Conservation (phyloP, 306 rosid genomes). For the Morella rubra region DNA sequence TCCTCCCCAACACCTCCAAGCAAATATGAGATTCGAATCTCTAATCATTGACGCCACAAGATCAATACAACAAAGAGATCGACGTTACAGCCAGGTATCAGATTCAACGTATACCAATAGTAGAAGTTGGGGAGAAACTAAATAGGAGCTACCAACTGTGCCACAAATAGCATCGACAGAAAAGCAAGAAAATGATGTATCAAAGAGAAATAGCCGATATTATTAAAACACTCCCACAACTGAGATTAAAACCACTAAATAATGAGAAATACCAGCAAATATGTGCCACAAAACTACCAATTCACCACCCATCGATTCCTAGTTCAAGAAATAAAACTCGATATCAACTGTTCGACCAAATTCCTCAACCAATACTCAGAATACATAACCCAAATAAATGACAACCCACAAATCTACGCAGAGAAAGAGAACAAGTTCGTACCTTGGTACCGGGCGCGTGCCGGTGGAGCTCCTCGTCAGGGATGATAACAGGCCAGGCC, state of each 20-base stretch:
- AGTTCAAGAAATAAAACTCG: background rate
- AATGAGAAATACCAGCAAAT: background rate
- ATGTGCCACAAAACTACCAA: background rate
- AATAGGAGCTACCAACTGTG: background rate
- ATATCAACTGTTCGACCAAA: slow-evolving; percentile 25
- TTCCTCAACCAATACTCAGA: background rate
- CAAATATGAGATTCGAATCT: background rate
- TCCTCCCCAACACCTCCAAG: background rate
- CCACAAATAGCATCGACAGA: background rate
- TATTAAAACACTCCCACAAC: background rate
- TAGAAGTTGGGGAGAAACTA: background rate
- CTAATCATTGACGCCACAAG: background rate
- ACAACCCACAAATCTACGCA: background rate
- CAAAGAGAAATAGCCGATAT: background rate
- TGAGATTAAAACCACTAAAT: background rate
- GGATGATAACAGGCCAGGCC: slow-evolving; percentile 76
- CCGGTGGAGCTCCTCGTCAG: slow-evolving; percentile 60
- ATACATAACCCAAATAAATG: background rate
- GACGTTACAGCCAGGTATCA: background rate
- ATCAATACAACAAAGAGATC: background rate
- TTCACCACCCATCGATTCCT: background rate
- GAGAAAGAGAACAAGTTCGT: slow-evolving; percentile 5
- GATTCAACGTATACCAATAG: background rate
- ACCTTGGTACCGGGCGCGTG: slow-evolving; percentile 65
- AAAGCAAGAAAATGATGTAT: background rate